Evolutionary conservation across 1,139 yeast species (phyloP).

Genomic region (Taphrina betulina): DNA sequence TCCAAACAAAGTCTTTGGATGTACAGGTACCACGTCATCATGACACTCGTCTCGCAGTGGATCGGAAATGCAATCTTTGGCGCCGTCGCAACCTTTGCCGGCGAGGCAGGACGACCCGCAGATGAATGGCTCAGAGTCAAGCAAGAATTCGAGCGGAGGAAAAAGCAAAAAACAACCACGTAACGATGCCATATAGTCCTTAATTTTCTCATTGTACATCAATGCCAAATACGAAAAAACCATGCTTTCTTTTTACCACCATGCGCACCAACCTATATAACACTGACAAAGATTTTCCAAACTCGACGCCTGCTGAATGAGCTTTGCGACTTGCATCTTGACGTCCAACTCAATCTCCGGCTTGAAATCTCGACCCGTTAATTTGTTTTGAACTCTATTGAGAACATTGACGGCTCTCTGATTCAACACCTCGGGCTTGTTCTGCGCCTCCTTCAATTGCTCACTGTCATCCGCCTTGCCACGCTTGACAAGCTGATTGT

Average conservation of each 20-base stretch:
- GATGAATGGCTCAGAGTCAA: slow-evolving; percentile 26
- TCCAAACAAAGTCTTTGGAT: neutral
- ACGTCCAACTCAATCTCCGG: slow-evolving; percentile 69
- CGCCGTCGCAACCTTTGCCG: slow-evolving; percentile 24
- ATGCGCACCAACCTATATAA: slow-evolving; percentile 72
- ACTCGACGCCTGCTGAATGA: slow-evolving; percentile 94
- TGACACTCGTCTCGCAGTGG: neutral
- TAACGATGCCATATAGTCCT: no score
- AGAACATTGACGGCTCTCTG: slow-evolving; percentile 90
- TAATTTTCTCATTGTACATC: no score
- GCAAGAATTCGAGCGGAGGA: neutral
- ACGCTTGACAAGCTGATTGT: slow-evolving; percentile 19
- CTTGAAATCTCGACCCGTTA: slow-evolving; percentile 90
- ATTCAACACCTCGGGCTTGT: slow-evolving; percentile 76
- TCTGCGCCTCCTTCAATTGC: slow-evolving; percentile 69
- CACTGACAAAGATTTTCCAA: slow-evolving; percentile 96
- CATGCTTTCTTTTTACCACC: no score
- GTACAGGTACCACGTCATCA: neutral
- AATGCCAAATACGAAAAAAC: no score
- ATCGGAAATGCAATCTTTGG: slow-evolving; percentile 17
- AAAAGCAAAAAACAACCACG: neutral
- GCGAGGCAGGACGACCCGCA: slow-evolving; percentile 22
- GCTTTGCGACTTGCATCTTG: slow-evolving; percentile 85
- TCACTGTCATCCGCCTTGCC: slow-evolving; percentile 66
- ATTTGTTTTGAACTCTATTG: slow-evolving; percentile 84